Evolutionary conservation across 345 rosid species (phyloP), one percentile per base, ranked within the genome.

Genomic region (Stellera chamaejasme): DNA sequence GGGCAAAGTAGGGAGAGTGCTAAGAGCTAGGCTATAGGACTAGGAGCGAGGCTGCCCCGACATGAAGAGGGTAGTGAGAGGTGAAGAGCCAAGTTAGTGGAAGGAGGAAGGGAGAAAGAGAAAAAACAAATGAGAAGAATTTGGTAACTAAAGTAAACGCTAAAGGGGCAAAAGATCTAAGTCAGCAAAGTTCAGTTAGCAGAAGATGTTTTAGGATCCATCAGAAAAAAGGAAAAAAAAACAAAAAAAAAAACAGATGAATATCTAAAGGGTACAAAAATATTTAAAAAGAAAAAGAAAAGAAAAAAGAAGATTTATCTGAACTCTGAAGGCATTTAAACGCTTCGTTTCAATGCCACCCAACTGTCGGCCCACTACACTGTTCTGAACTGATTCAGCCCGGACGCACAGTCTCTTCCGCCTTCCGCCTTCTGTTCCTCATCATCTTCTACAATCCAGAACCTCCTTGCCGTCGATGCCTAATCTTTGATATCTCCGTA

Each of bases 381-480:
- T 32, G 39, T 32, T 32, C 39, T 32, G 39, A 32, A 32, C 39
- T 32, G 39, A 32, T 32, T 32, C 39, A 32, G 39, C 39, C 1
- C 7, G 9, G 39, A 32, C 5, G 39, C 39, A 5, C 39, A 32
- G 39, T 32, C 3, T 1, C 39, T 4, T 32, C 3, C 39, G 39
- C 39, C 39, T 32, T 32, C 39, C 2, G 7, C 39, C 39, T 32
- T 32, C 39, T 8, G 7, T 32, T 32, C 39, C 39, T 19, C 39
- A 32, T 32, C 39, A 32, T 32, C 0, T 5, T 8, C 39, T 8
- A 19, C 39, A 8, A 8, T 5, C 9, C 39, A 32, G 39, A 32
- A 32, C 39, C 39, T 3, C 45, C 0, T 11, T 15, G 13, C 5
- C 43, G 10, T 62, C 52, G 19, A 56, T 51, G 74, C 41, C 66